Conservation (phyloP, 106 monocot species). For the Phalaenopsis equestris region DNA sequence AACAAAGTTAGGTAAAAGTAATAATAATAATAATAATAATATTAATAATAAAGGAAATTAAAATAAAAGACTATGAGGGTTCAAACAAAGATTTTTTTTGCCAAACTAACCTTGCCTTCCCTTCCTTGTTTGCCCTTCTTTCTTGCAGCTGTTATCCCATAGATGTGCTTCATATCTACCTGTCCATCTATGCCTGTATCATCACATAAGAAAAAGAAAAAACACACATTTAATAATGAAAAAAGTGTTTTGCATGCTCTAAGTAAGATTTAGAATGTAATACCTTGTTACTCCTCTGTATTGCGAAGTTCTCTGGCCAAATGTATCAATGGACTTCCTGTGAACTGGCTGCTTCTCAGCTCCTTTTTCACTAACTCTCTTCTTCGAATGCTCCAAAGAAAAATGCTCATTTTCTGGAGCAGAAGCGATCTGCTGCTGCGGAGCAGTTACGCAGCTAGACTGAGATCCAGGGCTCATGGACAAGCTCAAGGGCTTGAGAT, state of each 20-base stretch:
- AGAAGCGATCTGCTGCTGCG: slow-evolving; percentile 22
- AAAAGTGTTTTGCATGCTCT: background rate
- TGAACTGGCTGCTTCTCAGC: slow-evolving; percentile 87
- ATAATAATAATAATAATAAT: no score
- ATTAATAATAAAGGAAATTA: background rate
- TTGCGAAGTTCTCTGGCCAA: slow-evolving; percentile 97
- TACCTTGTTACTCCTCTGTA: slow-evolving; percentile 89
- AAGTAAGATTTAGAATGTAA: slow-evolving; percentile 13
- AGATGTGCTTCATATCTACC: slow-evolving; percentile 99
- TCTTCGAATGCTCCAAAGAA: slow-evolving; percentile 44
- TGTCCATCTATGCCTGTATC: slow-evolving; percentile 93
- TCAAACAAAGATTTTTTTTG: background rate
- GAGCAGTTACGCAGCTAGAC: slow-evolving; percentile 54
- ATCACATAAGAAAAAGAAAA: background rate
- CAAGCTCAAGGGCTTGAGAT: slow-evolving; percentile 70
- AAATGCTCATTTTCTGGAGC: slow-evolving; percentile 22
- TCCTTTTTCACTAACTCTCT: slow-evolving; percentile 48
- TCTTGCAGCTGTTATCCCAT: slow-evolving; percentile 99
- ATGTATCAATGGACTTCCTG: slow-evolving; percentile 91
- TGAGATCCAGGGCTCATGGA: slow-evolving; percentile 94
- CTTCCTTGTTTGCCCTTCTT: slow-evolving; percentile 98
- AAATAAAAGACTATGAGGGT: background rate
- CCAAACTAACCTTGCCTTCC: slow-evolving; percentile 83
- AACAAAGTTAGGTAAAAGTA: background rate
- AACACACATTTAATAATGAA: background rate